Percentiles rank a stretch among this genome's conserved stretches.
These are phyloP conservation scores for Botrytis aclada DNA, from an alignment of 2,329 filamentous ascomycete species.

Conservation along the genomic window DNA sequence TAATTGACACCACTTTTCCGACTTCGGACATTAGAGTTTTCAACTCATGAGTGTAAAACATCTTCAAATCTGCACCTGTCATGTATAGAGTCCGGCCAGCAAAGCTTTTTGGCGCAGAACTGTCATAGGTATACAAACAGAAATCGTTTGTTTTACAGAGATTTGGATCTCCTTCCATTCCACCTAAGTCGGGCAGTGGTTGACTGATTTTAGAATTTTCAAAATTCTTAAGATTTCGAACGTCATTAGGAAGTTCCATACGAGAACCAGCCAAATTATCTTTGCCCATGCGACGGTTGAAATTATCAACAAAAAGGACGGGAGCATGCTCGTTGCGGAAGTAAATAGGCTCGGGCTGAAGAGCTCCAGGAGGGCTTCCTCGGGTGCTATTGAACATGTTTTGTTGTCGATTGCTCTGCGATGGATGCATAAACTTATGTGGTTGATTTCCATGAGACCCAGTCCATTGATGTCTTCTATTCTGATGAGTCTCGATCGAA, in stretches of 20 bases:
- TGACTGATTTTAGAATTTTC: not conserved
- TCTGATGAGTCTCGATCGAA: not conserved
- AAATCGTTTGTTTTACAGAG: not conserved
- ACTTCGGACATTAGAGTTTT: slow-evolving; percentile 25
- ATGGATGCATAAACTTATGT: not conserved
- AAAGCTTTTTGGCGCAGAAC: not conserved
- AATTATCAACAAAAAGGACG: not conserved
- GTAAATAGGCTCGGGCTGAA: slow-evolving; percentile 17
- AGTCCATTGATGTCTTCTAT: not conserved
- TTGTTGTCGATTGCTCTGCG: not conserved
- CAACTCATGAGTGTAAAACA: slow-evolving; percentile 26
- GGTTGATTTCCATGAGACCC: not conserved
- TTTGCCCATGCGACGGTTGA: not conserved
- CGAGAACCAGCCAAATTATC: not conserved
- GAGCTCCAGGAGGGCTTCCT: slow-evolving; percentile 1
- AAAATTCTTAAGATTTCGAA: not conserved
- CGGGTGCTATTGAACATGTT: not conserved
- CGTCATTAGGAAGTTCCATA: slow-evolving; percentile 16
- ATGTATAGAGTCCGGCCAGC: slow-evolving; percentile 24
- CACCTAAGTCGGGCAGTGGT: not conserved
- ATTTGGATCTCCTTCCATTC: slow-evolving; percentile 12
- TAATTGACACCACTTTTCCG: slow-evolving; percentile 30
- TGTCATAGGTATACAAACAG: not conserved
- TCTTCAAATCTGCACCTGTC: slow-evolving; percentile 12
- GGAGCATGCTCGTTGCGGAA: slow-evolving; percentile 15